Percentiles rank a stretch among this genome's conserved stretches.
Evolutionary conservation across 495 filamentous ascomycete genomes (phyloP).

Genomic region (Clavariopsis aquatica): DNA sequence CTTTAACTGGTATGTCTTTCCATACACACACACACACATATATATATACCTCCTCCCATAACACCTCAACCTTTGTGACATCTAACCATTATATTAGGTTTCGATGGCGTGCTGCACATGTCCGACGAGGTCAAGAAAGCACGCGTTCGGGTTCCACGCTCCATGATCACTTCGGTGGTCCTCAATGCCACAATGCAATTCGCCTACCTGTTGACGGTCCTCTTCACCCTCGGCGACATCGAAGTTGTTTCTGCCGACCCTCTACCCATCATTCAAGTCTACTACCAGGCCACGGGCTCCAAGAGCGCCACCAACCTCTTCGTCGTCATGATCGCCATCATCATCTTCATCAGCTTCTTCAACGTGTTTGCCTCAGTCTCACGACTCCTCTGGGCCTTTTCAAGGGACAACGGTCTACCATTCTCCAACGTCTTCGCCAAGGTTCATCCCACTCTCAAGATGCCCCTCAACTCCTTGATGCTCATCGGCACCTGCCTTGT

Average conservation of each 20-base stretch:
- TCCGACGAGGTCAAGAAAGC: constrained; percentile 36
- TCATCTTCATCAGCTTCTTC: constrained; percentile 52
- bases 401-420: constrained; percentile 61
- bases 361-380: constrained; percentile 55
- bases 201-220: constrained; percentile 33
- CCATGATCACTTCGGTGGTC: constrained; percentile 35
- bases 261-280: constrained; percentile 58
- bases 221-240: constrained; percentile 40
- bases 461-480: constrained; percentile 54
- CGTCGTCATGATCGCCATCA: constrained; percentile 51
- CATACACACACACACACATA: too few species aligned
- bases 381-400: constrained; percentile 61
- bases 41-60: too few species aligned
- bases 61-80: not conserved
- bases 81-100: constrained; percentile 14
- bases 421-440: constrained; percentile 52
- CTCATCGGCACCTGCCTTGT: constrained; percentile 46
- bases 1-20: constrained; percentile 26
- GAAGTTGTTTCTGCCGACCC: constrained; percentile 44
- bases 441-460: constrained; percentile 45
- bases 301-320: constrained; percentile 51
- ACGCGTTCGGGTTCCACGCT: constrained; percentile 28
- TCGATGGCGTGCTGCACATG: constrained; percentile 39
- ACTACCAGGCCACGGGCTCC: constrained; percentile 52
- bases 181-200: constrained; percentile 35